Evolutionary conservation across 306 rosid species (phyloP).

Genomic region (Quillaja saponaria): DNA sequence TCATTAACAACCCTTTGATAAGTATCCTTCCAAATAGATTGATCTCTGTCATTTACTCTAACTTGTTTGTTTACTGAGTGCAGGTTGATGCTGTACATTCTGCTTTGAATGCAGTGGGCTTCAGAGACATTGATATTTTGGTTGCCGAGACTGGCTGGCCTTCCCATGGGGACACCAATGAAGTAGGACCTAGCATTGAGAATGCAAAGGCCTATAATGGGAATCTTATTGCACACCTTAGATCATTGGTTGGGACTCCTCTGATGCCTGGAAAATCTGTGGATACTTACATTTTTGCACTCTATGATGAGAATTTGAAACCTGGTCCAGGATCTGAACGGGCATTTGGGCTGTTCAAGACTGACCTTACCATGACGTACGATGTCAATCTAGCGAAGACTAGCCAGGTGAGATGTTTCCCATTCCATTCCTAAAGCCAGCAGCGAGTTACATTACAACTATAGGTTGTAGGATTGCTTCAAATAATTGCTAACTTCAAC

Average conservation of each 20-base stretch:
- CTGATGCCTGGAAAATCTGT: constrained; percentile 88
- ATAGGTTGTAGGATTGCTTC: neutral
- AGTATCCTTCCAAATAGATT: no score
- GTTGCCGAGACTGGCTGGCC: constrained; percentile 99
- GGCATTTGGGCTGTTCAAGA: constrained; percentile 69
- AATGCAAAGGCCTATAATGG: constrained; percentile 92
- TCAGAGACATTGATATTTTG: constrained; percentile 63
- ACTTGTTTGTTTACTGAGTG: no score
- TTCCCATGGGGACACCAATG: constrained; percentile 67
- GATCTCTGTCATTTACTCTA: no score
- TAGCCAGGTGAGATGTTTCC: constrained; percentile 53
- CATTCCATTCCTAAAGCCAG: neutral
- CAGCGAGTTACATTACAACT: neutral
- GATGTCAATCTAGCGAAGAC: constrained; percentile 76
- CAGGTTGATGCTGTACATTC: constrained; percentile 90
- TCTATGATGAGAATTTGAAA: constrained; percentile 78
- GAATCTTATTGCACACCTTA: constrained; percentile 78
- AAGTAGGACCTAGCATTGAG: constrained; percentile 67
- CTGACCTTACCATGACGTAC: constrained; percentile 62
- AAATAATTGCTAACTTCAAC: neutral
- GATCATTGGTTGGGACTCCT: constrained; percentile 87
- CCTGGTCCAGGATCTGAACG: constrained; percentile 75
- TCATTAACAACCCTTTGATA: neutral
- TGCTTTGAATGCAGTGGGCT: constrained; percentile 61
- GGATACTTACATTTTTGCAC: constrained; percentile 74